phyloP scores from a whole-genome alignment of 176 grass and related monocot genomes.

The Bothriochloa decipiens region DNA sequence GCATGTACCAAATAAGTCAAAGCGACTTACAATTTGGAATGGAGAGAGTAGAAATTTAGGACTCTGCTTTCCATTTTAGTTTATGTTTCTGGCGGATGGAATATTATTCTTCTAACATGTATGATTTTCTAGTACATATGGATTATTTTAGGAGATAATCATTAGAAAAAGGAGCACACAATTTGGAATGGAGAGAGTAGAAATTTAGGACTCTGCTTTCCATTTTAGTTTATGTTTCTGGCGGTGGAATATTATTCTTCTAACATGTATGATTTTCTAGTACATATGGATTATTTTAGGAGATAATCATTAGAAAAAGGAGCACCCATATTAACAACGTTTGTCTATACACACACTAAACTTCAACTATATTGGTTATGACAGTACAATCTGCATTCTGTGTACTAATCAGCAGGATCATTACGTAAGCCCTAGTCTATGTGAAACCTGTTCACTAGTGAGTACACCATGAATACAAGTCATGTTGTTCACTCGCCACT shows the following conservation, averaged over 20 bases:
- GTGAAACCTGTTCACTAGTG: slow-evolving; percentile 6
- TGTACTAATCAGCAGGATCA: background rate
- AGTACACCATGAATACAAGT: slow-evolving; percentile 21
- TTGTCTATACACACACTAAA: background rate
- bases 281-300: slow-evolving; percentile 6
- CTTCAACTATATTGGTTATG: background rate
- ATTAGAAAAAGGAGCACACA: slow-evolving; percentile 7
- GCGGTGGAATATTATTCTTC: background rate
- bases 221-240: slow-evolving; percentile 20
- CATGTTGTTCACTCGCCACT: slow-evolving; percentile 2
- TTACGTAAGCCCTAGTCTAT: background rate
- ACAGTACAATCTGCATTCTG: slow-evolving; percentile 4
- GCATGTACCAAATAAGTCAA: too few relatives aligned
- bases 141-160: background rate
- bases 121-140: background rate
- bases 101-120: background rate
- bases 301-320: slow-evolving; percentile 10
- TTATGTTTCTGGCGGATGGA: slow-evolving; percentile 23
- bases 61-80: background rate
- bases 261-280: background rate
- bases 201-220: background rate
- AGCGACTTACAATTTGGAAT: too few relatives aligned
- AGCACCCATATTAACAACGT: slow-evolving; percentile 13
- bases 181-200: too few relatives aligned
- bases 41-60: too few relatives aligned